Conservation (phyloP, 2,329 filamentous ascomycete species). For the Cadophora luteo-olivacea region DNA sequence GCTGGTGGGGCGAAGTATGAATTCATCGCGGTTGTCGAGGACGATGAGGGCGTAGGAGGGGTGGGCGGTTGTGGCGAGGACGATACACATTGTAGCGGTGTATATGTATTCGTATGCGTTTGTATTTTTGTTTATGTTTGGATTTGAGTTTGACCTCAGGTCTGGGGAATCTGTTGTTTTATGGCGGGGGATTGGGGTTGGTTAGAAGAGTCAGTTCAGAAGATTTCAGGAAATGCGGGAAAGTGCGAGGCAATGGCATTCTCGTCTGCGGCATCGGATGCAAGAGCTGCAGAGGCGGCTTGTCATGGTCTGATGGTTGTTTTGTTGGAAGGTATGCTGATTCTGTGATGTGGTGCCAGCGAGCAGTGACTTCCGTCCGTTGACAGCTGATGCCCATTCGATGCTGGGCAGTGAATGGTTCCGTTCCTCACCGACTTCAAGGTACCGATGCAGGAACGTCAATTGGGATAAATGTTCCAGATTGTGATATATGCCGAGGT, state of each 20-base stretch:
- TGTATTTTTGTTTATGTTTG: neutral
- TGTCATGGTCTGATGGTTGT: conserved; percentile 22
- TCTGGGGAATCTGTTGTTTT: neutral
- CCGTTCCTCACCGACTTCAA: neutral
- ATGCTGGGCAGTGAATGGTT: neutral
- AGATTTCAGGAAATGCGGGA: conserved; percentile 16
- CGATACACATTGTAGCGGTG: conserved; percentile 71
- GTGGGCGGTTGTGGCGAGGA: conserved; percentile 76
- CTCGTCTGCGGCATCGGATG: conserved; percentile 12
- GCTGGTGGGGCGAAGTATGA: conserved; percentile 68
- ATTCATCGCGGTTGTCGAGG: conserved; percentile 81
- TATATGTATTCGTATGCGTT: neutral
- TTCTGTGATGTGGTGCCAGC: conserved; percentile 20
- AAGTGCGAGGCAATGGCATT: conserved; percentile 22
- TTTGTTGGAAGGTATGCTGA: conserved; percentile 9
- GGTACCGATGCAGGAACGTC: neutral
- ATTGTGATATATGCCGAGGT: too few species aligned
- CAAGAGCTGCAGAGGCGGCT: neutral
- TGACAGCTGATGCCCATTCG: neutral
- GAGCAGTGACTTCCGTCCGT: neutral
- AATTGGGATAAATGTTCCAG: neutral
- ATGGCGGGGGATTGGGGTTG: neutral
- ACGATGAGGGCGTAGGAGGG: conserved; percentile 77
- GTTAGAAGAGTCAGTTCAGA: neutral
- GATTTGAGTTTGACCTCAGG: neutral